Evolutionary conservation across 148 eudicot species (phyloP).

Genomic region (Beta vulgaris): DNA sequence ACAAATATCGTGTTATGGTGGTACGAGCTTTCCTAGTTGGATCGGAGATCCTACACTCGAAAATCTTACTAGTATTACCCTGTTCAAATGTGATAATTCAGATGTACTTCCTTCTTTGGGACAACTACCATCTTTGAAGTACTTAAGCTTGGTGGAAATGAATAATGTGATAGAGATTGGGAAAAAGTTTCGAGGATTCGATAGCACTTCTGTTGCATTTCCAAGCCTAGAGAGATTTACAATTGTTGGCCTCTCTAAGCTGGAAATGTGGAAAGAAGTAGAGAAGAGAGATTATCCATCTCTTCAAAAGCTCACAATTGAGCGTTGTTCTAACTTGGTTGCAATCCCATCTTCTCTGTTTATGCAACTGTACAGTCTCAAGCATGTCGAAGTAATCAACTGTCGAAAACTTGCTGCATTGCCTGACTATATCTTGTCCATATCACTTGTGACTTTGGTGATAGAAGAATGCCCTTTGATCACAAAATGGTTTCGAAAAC

Average conservation of each 20-base stretch:
- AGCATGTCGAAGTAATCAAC: not conserved
- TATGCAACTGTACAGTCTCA: not conserved
- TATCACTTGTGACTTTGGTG: not conserved
- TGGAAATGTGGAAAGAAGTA: constrained; percentile 7
- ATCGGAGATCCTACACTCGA: not conserved
- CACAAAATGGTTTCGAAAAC: not conserved
- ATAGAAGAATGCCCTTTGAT: constrained; percentile 11
- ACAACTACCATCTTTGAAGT: not conserved
- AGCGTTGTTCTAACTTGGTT: not conserved
- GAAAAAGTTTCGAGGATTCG: not conserved
- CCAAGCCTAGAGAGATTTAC: constrained; percentile 7
- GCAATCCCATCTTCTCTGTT: not conserved
- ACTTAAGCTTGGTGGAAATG: not conserved
- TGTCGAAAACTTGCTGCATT: not conserved
- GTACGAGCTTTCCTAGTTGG: constrained; percentile 12
- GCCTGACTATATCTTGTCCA: not conserved
- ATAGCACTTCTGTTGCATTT: not conserved
- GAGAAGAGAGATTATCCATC: not conserved
- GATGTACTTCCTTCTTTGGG: constrained; percentile 7
- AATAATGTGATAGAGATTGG: not conserved
- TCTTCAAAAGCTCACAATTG: not conserved
- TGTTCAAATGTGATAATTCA: constrained; percentile 13
- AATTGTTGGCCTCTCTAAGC: not conserved
- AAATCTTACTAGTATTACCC: constrained; percentile 1
- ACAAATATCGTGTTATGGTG: not conserved